A percentile compares a stretch with the other conserved stretches of the same genome.
Evolutionary conservation across 1,139 yeast genomes (phyloP).

Genomic region (Saccharomyces hybrid): DNA sequence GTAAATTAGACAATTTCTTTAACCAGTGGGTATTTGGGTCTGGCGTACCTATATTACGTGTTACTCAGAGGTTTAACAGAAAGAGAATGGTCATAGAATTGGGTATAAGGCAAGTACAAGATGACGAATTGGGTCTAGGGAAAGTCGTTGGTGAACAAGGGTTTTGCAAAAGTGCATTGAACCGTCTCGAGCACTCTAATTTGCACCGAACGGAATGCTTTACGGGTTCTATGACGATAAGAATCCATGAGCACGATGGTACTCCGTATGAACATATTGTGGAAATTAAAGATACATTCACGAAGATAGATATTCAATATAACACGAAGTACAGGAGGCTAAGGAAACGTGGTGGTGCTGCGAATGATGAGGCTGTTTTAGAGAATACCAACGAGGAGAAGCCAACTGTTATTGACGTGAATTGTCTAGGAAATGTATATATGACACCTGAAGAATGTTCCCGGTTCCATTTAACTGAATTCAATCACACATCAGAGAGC

Average conservation of each 20-base stretch:
- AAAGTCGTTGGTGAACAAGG: conserved; percentile 24
- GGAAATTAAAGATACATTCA: conserved; percentile 74
- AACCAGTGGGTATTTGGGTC: conserved; percentile 89
- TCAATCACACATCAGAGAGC: conserved; percentile 7
- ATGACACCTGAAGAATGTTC: conserved; percentile 1
- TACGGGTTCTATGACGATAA: conserved; percentile 90
- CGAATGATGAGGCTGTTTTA: conserved; percentile 27
- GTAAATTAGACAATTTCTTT: conserved; percentile 73
- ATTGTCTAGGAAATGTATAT: conserved; percentile 11
- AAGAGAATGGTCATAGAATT: conserved; percentile 91
- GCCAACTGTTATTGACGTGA: conserved; percentile 1
- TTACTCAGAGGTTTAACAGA: conserved; percentile 86
- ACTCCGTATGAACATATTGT: conserved; percentile 98
- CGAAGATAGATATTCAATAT: conserved; percentile 87
- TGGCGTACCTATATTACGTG: conserved; percentile 82
- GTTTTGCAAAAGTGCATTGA: conserved; percentile 25
- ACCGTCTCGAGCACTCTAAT: conserved; percentile 18
- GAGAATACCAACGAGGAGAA: conserved; percentile 22
- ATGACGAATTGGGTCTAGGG: conserved; percentile 48
- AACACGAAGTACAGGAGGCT: conserved; percentile 78
- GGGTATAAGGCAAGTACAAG: conserved; percentile 86
- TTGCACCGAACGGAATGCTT: conserved; percentile 43
- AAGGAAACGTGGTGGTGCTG: conserved; percentile 53
- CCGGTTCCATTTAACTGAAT: conserved; percentile 41
- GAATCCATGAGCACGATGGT: conserved; percentile 98